phyloP scores from a whole-genome alignment of 306 rosid species.

The Vigna radiata region DNA sequence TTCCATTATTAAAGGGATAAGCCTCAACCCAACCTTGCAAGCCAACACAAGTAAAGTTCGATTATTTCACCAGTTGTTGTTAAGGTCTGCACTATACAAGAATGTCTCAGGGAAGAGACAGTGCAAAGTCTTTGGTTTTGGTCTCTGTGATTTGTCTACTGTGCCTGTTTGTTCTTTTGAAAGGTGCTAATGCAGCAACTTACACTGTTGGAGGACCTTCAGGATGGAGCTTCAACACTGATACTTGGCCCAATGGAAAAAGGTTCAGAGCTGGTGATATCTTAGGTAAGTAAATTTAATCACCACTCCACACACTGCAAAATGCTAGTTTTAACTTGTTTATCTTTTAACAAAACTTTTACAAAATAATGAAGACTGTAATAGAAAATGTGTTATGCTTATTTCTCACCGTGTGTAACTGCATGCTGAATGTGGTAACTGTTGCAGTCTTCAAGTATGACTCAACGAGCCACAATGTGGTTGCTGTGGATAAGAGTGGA shows the following conservation, averaged over 20 bases:
- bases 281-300: constrained; percentile 51
- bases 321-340: not conserved
- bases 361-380: no score
- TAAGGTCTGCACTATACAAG: not conserved
- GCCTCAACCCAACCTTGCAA: constrained; percentile 25
- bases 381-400: no score
- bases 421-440: not conserved
- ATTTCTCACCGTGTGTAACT: not conserved
- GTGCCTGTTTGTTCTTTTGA: constrained; percentile 46
- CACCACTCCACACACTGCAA: not conserved
- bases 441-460: constrained; percentile 66
- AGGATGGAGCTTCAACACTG: constrained; percentile 65
- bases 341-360: no score
- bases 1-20: constrained; percentile 43
- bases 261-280: constrained; percentile 63
- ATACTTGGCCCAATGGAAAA: constrained; percentile 65
- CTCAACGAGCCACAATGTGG: constrained; percentile 64
- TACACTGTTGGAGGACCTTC: constrained; percentile 61
- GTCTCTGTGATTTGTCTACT: constrained; percentile 43
- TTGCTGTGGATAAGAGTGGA: constrained; percentile 54
- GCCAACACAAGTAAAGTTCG: not conserved
- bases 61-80: not conserved
- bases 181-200: constrained; percentile 51
- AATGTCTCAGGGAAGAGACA: constrained; percentile 73
- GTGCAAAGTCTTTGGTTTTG: constrained; percentile 49